phyloP scores from a whole-genome alignment of 2,329 filamentous ascomycete genomes.

The Penicillium sp. region DNA sequence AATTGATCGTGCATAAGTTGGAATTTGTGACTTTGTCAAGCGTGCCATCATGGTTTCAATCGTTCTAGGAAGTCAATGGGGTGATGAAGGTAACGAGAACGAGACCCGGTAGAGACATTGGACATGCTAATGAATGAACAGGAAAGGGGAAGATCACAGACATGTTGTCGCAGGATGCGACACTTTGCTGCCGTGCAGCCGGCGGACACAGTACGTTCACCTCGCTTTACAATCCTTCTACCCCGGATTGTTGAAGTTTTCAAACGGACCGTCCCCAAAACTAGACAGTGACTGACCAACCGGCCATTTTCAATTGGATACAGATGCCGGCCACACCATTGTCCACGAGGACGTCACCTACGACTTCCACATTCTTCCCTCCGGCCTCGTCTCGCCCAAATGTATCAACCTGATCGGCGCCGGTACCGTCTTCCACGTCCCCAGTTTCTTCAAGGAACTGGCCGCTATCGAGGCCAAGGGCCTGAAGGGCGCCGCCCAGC shows the following conservation, averaged over 20 bases:
- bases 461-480: constrained; percentile 45
- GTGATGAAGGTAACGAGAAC: constrained; percentile 44
- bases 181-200: constrained; percentile 46
- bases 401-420: constrained; percentile 49
- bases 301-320: neutral
- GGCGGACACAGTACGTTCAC: constrained; percentile 46
- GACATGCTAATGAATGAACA: constrained; percentile 19
- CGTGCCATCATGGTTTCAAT: constrained; percentile 41
- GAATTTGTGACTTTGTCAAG: neutral
- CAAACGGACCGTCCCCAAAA: neutral
- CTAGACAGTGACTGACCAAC: constrained; percentile 10
- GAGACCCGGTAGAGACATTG: neutral
- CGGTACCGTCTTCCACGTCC: constrained; percentile 48
- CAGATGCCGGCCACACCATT: constrained; percentile 49
- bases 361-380: constrained; percentile 51
- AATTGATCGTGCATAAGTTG: constrained; percentile 3
- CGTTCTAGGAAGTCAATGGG: constrained; percentile 49
- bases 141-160: constrained; percentile 51
- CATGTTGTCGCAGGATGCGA: constrained; percentile 45
- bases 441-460: constrained; percentile 50
- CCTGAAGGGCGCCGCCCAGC: constrained; percentile 39
- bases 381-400: constrained; percentile 44
- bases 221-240: neutral
- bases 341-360: constrained; percentile 47
- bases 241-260: neutral